These are phyloP conservation scores for Capronia coronata DNA, from an alignment of 2,329 filamentous ascomycete species.

Conservation along the genomic window DNA sequence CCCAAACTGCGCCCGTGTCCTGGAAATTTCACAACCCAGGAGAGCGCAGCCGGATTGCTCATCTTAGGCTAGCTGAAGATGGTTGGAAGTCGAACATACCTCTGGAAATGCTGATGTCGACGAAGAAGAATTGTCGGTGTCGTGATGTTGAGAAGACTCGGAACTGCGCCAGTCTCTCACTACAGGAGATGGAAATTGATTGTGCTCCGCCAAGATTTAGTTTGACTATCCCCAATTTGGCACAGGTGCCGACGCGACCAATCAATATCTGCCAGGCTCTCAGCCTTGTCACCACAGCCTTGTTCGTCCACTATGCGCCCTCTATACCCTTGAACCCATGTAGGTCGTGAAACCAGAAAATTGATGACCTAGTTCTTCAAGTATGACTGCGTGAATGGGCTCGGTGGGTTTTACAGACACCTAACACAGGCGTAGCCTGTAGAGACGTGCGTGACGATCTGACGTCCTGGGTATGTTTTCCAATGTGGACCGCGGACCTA, in stretches of 20 bases:
- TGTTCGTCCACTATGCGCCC: too few relatives aligned
- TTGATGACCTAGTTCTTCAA: too few relatives aligned
- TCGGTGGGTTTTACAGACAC: too few relatives aligned
- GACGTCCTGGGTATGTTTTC: too few relatives aligned
- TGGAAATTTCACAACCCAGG: conserved; percentile 24
- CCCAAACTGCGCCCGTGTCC: conserved; percentile 6
- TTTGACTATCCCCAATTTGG: background rate
- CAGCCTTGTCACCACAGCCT: too few relatives aligned
- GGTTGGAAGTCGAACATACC: conserved; percentile 25
- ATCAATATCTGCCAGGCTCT: background rate
- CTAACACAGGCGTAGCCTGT: too few relatives aligned
- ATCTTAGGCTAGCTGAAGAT: conserved; percentile 30
- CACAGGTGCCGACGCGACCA: background rate
- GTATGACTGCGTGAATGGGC: too few relatives aligned
- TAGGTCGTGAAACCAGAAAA: too few relatives aligned
- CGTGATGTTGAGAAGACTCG: conserved; percentile 7
- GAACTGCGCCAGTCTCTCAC: background rate
- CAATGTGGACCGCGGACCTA: too few relatives aligned
- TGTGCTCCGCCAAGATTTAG: conserved; percentile 8
- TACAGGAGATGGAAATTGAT: background rate
- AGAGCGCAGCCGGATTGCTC: conserved; percentile 21
- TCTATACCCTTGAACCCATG: too few relatives aligned
- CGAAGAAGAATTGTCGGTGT: conserved; percentile 17
- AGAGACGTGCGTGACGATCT: too few relatives aligned
- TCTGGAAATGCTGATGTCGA: conserved; percentile 15